Conservation (phyloP, 1,284 basidiomycete species). For the Fomitopsis palustris region DNA sequence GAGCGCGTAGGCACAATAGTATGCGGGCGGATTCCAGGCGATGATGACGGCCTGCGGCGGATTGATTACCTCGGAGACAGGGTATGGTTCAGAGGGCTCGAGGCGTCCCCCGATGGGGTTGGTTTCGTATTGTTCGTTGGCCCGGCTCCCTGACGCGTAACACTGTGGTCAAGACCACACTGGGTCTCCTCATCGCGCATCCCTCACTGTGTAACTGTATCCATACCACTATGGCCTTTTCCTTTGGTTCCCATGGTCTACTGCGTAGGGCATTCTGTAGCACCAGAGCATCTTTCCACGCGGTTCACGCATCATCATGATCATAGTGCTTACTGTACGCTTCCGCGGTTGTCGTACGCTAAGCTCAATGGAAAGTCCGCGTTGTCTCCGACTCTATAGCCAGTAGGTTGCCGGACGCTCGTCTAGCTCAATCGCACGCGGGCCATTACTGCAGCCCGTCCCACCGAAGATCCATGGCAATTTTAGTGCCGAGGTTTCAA, state of each 20-base stretch:
- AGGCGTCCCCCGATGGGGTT: slow-evolving; percentile 43
- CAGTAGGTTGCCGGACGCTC: slow-evolving; percentile 2
- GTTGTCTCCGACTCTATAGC: not conserved
- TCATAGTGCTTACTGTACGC: not conserved
- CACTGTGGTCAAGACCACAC: not conserved
- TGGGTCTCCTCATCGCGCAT: not conserved
- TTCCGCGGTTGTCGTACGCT: not conserved
- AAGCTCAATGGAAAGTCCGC: not conserved
- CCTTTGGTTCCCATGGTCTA: not conserved
- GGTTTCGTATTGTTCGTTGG: slow-evolving; percentile 54
- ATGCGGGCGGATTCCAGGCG: slow-evolving; percentile 8
- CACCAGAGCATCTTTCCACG: not conserved
- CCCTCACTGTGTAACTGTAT: not conserved
- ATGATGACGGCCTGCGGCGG: slow-evolving; percentile 39
- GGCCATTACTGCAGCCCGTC: not conserved
- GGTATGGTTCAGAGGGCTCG: slow-evolving; percentile 51
- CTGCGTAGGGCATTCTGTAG: not conserved
- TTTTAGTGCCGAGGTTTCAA: not conserved
- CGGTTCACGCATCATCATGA: not conserved
- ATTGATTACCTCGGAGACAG: slow-evolving; percentile 50
- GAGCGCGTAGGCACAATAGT: slow-evolving; percentile 23
- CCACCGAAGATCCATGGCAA: not conserved
- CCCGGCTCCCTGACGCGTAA: slow-evolving; percentile 16
- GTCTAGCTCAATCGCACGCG: not conserved
- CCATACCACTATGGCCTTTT: not conserved